Base-by-base conservation (phyloP, 306 rosid genomes). In the Vachellia collinsii region DNA sequence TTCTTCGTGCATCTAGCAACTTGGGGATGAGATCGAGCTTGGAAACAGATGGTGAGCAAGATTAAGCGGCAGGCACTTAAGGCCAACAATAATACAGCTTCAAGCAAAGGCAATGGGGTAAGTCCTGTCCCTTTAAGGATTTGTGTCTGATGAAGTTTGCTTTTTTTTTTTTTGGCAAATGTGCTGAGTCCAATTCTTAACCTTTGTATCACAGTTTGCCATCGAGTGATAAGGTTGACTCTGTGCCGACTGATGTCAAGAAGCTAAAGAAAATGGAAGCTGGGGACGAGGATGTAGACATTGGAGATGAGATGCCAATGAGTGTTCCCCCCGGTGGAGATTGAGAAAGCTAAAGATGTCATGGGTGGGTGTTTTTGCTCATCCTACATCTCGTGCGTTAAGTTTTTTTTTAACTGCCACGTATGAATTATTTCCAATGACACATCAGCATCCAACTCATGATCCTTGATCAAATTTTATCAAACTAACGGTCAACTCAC, bases 261-360 rank as follows among this genome's bases (percentile, higher is more conserved):
- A 92, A 89, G 84, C 81, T 81, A 2, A 93, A 90, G 91, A 96
- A 91, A 79, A 86, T 93, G 42, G 99, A 96, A 22, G 86, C 85
- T 6, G 96, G 91, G 69, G 99, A 96, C 11, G 99, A 96, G 83
- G 99, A 96, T 72, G 96, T 96, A n/a, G 98, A 93, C 88, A 96
- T 96, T 77, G 98, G 98, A 4, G 99, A 96, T 1, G 99, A 93
- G 44, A 87, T 96, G 89, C 99, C 98, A 25, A 83, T 88, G 88
- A 91, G 87, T 70, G 75, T 76, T 96, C 3, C 98, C 98, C 3
- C 99, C 99, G 0, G 97, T 96, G 23, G 99, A 89, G 86, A 95
- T 95, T 80, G 99, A 95, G 89, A 95, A 92, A 66, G 98, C 93
- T 74, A 87, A 85, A 70, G 90, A 87, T 63, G 70, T 77, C 22